Base-by-base conservation (phyloP, 2,329 filamentous ascomycete genomes). In the Dendryphion nanum region DNA sequence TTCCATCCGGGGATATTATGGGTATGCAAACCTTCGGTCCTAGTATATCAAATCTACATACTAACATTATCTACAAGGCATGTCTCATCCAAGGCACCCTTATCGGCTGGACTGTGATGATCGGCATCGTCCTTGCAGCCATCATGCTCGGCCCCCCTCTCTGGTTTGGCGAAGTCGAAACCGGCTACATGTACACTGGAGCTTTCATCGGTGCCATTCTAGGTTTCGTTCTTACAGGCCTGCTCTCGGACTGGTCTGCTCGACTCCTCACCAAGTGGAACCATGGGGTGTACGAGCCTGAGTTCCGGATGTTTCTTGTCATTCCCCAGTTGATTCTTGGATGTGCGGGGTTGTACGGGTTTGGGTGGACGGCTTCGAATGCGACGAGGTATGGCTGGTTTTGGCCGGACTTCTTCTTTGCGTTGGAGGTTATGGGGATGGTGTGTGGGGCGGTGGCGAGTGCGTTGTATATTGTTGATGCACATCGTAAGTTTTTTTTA, bases 91-190 rank as follows among this genome's bases (percentile, higher is more conserved):
- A 95, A 73, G 90, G 90, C 13, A 81, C 86, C 4, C 80, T 95
- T 58, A 95, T 96, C 56, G 91, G 90, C 48, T 97, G 91, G 90
- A 95, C 90, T 1, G 87, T 96, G 13, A 88, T 96, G 58, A 91
- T 64, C 48, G 90, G 89, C 35, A 86, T 95, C 41, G 84, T 94
- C 43, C 74, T 95, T 26, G 89, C 86, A 6, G 81, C 83, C 42
- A 83, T 94, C 55, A 93, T 95, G 71, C 75, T 94, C 21, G 83
- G 84, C 1, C 83, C 84, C 1, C 89, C 89, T 0, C 77, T 91
- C 28, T 93, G 82, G 72, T 95, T 90, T 78, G 76, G 80, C 50
- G 88, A 95, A 67, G 84, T 88, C 36, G 70, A 86, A 56, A 88
- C 86, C 2, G 90, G 90, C 3, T 95, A 95, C 64, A 83, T 63